Percentiles rank a stretch among this genome's conserved stretches.
These are phyloP conservation scores for Pulveroboletus sp. DNA, from an alignment of 768 basidiomycete genomes.

Conservation along the genomic window DNA sequence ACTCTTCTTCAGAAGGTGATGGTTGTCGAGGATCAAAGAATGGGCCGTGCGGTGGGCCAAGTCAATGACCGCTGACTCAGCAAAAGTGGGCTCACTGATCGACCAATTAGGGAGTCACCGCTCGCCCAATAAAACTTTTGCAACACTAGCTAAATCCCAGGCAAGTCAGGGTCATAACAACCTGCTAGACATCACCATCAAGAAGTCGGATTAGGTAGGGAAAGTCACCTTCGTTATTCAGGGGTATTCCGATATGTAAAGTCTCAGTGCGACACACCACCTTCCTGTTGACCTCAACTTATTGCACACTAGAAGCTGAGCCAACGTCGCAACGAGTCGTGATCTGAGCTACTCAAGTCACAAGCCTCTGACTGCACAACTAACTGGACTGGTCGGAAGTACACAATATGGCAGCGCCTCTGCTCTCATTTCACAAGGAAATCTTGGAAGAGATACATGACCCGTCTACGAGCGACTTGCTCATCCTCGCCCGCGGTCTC, in stretches of 20 bases:
- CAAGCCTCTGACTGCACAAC: background rate
- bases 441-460: constrained; percentile 65
- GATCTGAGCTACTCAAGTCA: constrained; percentile 1
- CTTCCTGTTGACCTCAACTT: too few relatives aligned
- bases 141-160: too few relatives aligned
- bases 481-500: constrained; percentile 84
- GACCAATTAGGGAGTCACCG: background rate
- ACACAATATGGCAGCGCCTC: constrained; percentile 22
- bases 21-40: background rate
- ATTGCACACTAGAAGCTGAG: background rate
- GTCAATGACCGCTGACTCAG: constrained; percentile 14
- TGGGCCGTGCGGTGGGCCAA: background rate
- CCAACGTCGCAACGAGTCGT: background rate
- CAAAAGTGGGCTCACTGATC: constrained; percentile 8
- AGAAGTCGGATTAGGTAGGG: too few relatives aligned
- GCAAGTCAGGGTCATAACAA: too few relatives aligned
- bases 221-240: too few relatives aligned
- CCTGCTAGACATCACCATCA: too few relatives aligned
- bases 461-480: constrained; percentile 65
- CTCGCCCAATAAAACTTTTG: too few relatives aligned
- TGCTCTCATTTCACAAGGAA: constrained; percentile 62
- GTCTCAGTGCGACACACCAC: too few relatives aligned
- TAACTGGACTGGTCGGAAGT: background rate
- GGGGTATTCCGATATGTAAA: too few relatives aligned
- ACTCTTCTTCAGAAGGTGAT: background rate